Evolutionary conservation across 2,329 filamentous ascomycete species (phyloP), one percentile per base, ranked within the genome.

Genomic region (Cladophialophora psammophila): DNA sequence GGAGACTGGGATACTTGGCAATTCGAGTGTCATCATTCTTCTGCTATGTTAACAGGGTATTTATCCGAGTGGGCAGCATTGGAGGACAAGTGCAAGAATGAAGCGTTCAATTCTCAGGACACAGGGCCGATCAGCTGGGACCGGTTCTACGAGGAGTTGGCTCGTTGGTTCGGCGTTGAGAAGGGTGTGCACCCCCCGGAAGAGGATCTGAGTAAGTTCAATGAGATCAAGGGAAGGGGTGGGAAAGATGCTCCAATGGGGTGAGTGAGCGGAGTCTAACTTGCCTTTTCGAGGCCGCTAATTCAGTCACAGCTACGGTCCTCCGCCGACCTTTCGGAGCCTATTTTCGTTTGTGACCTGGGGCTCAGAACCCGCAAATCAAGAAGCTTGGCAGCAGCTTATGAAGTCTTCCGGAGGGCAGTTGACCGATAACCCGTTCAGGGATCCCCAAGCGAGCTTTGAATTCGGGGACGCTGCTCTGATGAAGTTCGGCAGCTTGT

Each of bases 91-190:
- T 78, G 80, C 8, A 74, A 71, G 60, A 79, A 84, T 66, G 74
- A 86, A 71, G 80, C 78, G 15, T 85, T 86, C 75, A 86, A 86
- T 66, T 79, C 80, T 0, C 74, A 74, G 36, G 83, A 87, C 59
- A 80, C 78, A 5, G 78, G 75, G 13, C 75, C 77, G 0, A 80
- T 85, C 20, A 81, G 80, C 1, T 85, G 81, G 80, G 81, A 81
- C 1, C 77, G 79, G 31, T 79, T 85, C 64, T 86, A 81, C 80
- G 79, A 80, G 0, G 78, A 80, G 67, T 74, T 85, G 13, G 82
- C 82, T 0, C 72, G 73, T 3, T 82, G 81, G 78, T 85, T 82
- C 71, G 77, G 78, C 0, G 75, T 82, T 0, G 71, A 75, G 12
- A 81, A 79, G 72, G 75, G 68, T 0, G 72, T 72, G 26, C 45